Evolutionary conservation across 1,284 basidiomycete species (phyloP).

Genomic region (Puccinia triticina): DNA sequence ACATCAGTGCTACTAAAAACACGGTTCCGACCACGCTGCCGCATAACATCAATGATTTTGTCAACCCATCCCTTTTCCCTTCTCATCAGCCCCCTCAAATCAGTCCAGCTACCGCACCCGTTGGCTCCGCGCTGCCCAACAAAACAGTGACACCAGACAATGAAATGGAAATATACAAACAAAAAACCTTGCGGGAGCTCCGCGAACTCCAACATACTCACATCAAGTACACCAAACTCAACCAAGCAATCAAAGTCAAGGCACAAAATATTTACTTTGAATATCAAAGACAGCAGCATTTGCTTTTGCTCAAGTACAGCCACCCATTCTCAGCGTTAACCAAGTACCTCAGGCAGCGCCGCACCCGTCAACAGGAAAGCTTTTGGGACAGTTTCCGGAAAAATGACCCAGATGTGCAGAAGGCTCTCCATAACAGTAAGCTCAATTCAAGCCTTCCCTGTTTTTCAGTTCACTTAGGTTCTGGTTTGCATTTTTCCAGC

Average conservation of each 20-base stretch:
- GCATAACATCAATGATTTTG: too few relatives aligned
- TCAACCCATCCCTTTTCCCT: too few relatives aligned
- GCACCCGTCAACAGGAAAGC: neutral
- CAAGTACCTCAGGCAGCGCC: too few relatives aligned
- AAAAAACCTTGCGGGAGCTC: neutral
- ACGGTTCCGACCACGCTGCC: too few relatives aligned
- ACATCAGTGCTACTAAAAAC: too few relatives aligned
- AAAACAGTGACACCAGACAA: neutral
- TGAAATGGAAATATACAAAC: neutral
- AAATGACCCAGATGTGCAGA: neutral
- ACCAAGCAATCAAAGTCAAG: neutral
- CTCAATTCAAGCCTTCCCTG: neutral
- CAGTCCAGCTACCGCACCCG: too few relatives aligned
- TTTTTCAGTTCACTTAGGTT: neutral
- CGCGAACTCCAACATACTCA: neutral
- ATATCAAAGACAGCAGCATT: constrained; percentile 9
- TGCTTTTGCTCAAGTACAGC: too few relatives aligned
- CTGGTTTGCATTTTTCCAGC: neutral
- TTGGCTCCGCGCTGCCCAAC: too few relatives aligned
- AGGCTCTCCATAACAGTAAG: constrained; percentile 7
- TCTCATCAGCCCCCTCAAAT: too few relatives aligned
- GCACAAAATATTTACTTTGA: constrained; percentile 19
- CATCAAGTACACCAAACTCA: neutral
- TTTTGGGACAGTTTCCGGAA: constrained; percentile 1
- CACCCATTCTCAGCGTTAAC: too few relatives aligned